phyloP scores from a whole-genome alignment of 2,329 filamentous ascomycete species.

The Penicillium sp. region DNA sequence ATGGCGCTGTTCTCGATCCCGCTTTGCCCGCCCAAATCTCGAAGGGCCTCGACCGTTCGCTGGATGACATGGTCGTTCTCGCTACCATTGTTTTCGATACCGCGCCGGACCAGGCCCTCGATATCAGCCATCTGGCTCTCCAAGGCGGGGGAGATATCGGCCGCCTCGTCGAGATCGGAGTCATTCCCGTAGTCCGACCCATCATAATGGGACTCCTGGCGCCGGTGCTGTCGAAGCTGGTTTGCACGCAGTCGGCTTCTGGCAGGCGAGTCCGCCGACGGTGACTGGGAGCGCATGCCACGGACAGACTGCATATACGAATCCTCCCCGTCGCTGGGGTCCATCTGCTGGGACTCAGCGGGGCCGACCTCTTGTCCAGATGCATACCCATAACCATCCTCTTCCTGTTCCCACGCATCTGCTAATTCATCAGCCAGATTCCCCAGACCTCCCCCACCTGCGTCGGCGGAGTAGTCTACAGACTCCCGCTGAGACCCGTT shows the following conservation, averaged over 20 bases:
- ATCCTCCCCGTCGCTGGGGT: slow-evolving; percentile 33
- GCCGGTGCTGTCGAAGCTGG: slow-evolving; percentile 36
- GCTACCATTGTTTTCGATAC: slow-evolving; percentile 53
- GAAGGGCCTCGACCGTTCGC: slow-evolving; percentile 51
- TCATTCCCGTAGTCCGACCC: slow-evolving; percentile 59
- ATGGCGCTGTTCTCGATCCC: slow-evolving; percentile 57
- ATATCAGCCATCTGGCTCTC: slow-evolving; percentile 56
- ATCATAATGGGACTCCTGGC: slow-evolving; percentile 51
- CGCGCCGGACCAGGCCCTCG: slow-evolving; percentile 54
- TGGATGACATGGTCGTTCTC: slow-evolving; percentile 52
- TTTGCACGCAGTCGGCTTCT: slow-evolving; percentile 41
- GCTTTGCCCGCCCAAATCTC: slow-evolving; percentile 55
- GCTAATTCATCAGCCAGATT: slow-evolving; percentile 64
- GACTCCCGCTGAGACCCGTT: slow-evolving; percentile 39
- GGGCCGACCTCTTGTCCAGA: slow-evolving; percentile 38
- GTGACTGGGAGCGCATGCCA: slow-evolving; percentile 28
- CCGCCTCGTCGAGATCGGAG: slow-evolving; percentile 53
- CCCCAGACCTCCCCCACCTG: slow-evolving; percentile 51
- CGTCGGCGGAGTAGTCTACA: slow-evolving; percentile 38
- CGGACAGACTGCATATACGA: slow-evolving; percentile 28
- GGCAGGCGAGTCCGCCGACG: slow-evolving; percentile 28
- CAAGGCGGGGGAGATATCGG: slow-evolving; percentile 54
- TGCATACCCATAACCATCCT: slow-evolving; percentile 46
- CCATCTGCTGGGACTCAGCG: slow-evolving; percentile 30
- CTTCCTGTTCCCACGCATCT: slow-evolving; percentile 56